Conservation (phyloP, 2,329 filamentous ascomycete genomes). For the Cercospora sp. region DNA sequence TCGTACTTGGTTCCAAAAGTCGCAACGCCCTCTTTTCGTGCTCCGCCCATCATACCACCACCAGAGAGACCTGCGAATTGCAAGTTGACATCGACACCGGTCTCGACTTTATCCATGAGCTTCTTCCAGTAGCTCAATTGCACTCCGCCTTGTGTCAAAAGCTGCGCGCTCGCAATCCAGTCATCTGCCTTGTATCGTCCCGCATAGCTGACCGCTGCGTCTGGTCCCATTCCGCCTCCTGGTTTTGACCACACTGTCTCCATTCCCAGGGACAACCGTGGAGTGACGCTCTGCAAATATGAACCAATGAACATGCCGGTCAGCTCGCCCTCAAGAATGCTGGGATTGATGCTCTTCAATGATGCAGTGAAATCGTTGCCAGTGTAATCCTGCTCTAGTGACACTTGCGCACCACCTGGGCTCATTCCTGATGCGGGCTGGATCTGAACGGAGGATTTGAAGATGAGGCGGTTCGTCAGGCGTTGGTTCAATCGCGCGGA, state of each 20-base stretch:
- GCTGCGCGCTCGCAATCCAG: slow-evolving; percentile 89
- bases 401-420: slow-evolving; percentile 79
- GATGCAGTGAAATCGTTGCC: slow-evolving; percentile 91
- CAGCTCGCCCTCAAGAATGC: slow-evolving; percentile 81
- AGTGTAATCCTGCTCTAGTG: slow-evolving; percentile 93
- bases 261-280: slow-evolving; percentile 79
- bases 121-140: slow-evolving; percentile 92
- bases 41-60: slow-evolving; percentile 67
- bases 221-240: slow-evolving; percentile 80
- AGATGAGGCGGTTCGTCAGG: slow-evolving; percentile 76
- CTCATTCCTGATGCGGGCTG: slow-evolving; percentile 57
- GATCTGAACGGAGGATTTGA: slow-evolving; percentile 86
- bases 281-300: slow-evolving; percentile 91
- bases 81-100: slow-evolving; percentile 90
- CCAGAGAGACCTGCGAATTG: slow-evolving; percentile 66
- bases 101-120: slow-evolving; percentile 92
- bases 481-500: slow-evolving; percentile 90
- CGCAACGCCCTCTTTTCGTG: slow-evolving; percentile 83
- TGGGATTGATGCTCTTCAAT: slow-evolving; percentile 94
- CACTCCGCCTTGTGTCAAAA: slow-evolving; percentile 83
- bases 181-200: slow-evolving; percentile 87
- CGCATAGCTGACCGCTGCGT: slow-evolving; percentile 85
- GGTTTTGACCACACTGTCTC: slow-evolving; percentile 93
- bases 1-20: slow-evolving; percentile 97
- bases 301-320: slow-evolving; percentile 95